Evolutionary conservation across 768 basidiomycete species (phyloP), one percentile per base, ranked within the genome.

Genomic region (Leccinum broughii): DNA sequence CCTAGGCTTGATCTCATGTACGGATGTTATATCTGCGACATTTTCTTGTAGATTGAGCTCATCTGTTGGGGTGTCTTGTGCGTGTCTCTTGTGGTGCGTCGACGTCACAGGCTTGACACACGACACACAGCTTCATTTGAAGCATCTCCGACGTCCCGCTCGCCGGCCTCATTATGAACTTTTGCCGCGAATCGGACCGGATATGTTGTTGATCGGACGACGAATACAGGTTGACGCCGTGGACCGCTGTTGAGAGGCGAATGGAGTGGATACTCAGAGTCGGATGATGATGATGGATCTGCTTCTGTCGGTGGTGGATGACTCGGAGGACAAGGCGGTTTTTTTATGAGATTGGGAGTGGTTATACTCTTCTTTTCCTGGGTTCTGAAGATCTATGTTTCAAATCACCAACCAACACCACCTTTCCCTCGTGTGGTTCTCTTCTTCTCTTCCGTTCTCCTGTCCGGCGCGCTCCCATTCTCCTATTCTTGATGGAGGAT

Each of bases 121-220:
- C n/a, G n/a, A n/a, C n/a, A n/a, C n/a, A n/a, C n/a, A 78, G 77
- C 59, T 71, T 77, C 60, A 54, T 75, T 7, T 32, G 10, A 10
- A 32, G 32, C 39, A 50, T 70, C 22, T 66, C 68, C 41, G 77
- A 75, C 30, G 60, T 76, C 6, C 70, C 72, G 15, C 66, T 76
- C 2, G 64, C 77, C 1, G 69, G 68, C 26, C 72, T 78, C 28
- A 70, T 78, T 46, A 46, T 78, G 34, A 71, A 77, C 41, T 54
- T 76, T 17, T 70, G 77, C 39, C 32, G 70, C 1, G 17, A 69
- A 7, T 56, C 67, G 7, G n/a, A 0, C 22, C n/a, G 50, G 1
- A 17, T 26, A 24, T 10, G 8, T n/a, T n/a, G n/a, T n/a, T n/a
- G 32, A 32, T 32, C 10, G 10, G 32, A 32, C 10, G 32, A 32